Conservation (phyloP, 2,329 filamentous ascomycete species). For the Alternaria consortialis region DNA sequence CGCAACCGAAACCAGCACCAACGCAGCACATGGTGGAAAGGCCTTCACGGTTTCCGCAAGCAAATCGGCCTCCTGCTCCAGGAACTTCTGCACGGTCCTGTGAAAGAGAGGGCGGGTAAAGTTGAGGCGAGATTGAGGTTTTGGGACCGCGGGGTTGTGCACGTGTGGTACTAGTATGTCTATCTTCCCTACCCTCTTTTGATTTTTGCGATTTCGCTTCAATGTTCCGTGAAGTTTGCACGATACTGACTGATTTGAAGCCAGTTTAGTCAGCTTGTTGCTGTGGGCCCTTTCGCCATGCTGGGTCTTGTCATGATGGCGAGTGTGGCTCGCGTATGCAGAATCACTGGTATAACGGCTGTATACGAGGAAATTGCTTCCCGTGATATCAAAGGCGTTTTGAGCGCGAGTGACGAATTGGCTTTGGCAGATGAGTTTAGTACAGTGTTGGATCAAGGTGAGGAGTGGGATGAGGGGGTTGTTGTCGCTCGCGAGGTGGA, state of each 20-base stretch:
- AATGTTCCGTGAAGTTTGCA: not conserved
- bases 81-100: slow-evolving; percentile 35
- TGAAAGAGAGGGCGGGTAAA: slow-evolving; percentile 25
- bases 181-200: not conserved
- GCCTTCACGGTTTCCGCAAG: slow-evolving; percentile 75
- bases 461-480: slow-evolving; percentile 44
- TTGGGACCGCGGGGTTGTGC: slow-evolving; percentile 52
- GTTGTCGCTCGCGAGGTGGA: slow-evolving; percentile 33
- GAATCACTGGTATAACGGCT: slow-evolving; percentile 52
- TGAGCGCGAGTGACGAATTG: slow-evolving; percentile 56
- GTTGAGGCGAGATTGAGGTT: slow-evolving; percentile 46
- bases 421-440: slow-evolving; percentile 45
- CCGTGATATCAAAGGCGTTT: slow-evolving; percentile 53
- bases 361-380: slow-evolving; percentile 55
- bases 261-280: slow-evolving; percentile 57
- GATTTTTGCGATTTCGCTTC: not conserved
- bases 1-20: slow-evolving; percentile 94
- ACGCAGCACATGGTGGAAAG: slow-evolving; percentile 80
- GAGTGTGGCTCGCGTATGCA: slow-evolving; percentile 52
- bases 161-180: slow-evolving; percentile 51
- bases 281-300: slow-evolving; percentile 56
- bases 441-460: slow-evolving; percentile 34
- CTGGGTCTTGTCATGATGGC: slow-evolving; percentile 57
- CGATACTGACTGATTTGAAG: slow-evolving; percentile 24
- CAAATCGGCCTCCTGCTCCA: slow-evolving; percentile 65